A percentile compares a stretch with the other conserved stretches of the same genome.
Evolutionary conservation across 352 stramenopile genomes (phyloP).

Genomic region (Aphanomyces cochlioides): DNA sequence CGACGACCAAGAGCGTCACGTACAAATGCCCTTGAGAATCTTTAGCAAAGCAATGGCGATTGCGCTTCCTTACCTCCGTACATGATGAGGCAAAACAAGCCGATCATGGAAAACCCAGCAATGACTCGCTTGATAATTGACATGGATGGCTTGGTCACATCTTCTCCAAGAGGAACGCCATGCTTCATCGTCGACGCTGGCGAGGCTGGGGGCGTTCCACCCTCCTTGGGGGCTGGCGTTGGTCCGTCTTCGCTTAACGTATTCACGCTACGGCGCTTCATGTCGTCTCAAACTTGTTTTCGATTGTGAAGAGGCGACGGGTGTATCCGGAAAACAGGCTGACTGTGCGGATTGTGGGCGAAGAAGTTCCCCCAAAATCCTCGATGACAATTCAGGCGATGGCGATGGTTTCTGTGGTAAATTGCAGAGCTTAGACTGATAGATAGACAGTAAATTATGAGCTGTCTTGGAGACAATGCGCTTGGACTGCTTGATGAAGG

Average conservation of each 20-base stretch:
- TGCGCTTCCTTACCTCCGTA: slow-evolving; percentile 13
- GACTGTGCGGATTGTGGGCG: too few relatives aligned
- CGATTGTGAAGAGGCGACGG: too few relatives aligned
- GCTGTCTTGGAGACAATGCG: too few relatives aligned
- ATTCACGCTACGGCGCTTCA: too few relatives aligned
- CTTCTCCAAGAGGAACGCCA: background rate
- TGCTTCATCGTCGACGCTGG: background rate
- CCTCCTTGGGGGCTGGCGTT: background rate
- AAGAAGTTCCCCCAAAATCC: too few relatives aligned
- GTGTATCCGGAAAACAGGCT: too few relatives aligned
- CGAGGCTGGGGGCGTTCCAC: background rate
- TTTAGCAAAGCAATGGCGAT: background rate
- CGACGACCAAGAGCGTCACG: slow-evolving; percentile 38
- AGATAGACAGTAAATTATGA: too few relatives aligned
- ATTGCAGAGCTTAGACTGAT: too few relatives aligned
- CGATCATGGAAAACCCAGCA: slow-evolving; percentile 28
- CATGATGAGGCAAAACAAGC: slow-evolving; percentile 25
- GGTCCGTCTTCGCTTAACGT: background rate
- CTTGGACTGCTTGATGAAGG: too few relatives aligned
- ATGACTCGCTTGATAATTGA: slow-evolving; percentile 26
- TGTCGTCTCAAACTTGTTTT: too few relatives aligned
- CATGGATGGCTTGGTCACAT: slow-evolving; percentile 13
- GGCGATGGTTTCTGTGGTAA: too few relatives aligned
- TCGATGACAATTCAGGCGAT: too few relatives aligned
- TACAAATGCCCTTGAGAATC: slow-evolving; percentile 50